phyloP scores from a whole-genome alignment of 1,284 basidiomycete species.

The Peniophora sp. region DNA sequence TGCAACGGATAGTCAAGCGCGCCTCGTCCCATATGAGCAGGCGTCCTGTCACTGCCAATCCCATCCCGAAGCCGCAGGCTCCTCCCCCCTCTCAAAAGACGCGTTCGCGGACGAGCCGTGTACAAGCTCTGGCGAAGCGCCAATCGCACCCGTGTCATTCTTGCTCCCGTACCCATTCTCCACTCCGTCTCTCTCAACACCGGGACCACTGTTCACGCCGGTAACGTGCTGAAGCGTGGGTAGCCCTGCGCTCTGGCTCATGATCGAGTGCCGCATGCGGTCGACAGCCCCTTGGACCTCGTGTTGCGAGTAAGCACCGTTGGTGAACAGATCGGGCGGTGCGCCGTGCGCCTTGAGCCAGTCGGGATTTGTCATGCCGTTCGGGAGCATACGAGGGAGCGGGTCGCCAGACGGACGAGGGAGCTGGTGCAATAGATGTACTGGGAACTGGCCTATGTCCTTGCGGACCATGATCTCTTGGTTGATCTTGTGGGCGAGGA shows the following conservation, averaged over 20 bases:
- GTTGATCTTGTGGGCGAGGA: neutral
- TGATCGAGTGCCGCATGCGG: constrained; percentile 2
- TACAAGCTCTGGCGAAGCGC: constrained; percentile 61
- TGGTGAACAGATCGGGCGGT: neutral
- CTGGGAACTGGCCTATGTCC: neutral
- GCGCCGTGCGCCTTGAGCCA: constrained; percentile 2
- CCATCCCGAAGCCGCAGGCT: no score
- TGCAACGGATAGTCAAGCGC: constrained; percentile 45
- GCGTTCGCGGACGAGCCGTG: constrained; percentile 55
- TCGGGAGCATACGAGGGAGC: constrained; percentile 3
- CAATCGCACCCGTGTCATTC: constrained; percentile 26
- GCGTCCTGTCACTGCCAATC: neutral
- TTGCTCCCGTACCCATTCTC: constrained; percentile 23
- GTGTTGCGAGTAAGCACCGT: neutral
- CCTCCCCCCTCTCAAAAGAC: constrained; percentile 66
- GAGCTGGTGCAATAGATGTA: neutral
- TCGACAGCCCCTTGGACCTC: constrained; percentile 1
- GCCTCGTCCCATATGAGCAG: neutral
- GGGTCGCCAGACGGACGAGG: neutral
- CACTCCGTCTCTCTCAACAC: constrained; percentile 11
- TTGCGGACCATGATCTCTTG: neutral
- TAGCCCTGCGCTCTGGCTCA: neutral
- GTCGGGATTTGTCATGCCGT: constrained; percentile 5
- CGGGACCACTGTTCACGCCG: no score
- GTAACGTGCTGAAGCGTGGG: no score